phyloP scores from a whole-genome alignment of 2,329 filamentous ascomycete species.

The Diaporthe citriasiana region DNA sequence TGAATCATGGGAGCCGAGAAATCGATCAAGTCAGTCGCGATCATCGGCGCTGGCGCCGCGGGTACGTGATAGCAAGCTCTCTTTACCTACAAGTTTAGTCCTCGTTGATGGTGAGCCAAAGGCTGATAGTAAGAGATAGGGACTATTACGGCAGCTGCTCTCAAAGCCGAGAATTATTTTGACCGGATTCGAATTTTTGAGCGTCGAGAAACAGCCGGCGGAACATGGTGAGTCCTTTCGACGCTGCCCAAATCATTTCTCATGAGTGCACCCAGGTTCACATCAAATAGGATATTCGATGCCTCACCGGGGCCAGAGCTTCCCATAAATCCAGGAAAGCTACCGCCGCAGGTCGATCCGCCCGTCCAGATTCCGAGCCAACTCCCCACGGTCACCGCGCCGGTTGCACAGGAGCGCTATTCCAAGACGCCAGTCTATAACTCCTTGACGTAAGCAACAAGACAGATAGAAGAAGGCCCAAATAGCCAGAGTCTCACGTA shows the following conservation, averaged over 20 bases:
- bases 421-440: conserved; percentile 65
- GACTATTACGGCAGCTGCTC: conserved; percentile 61
- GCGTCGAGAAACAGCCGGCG: conserved; percentile 57
- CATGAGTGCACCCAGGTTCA: not conserved
- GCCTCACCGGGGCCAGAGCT: conserved; percentile 53
- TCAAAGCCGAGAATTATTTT: conserved; percentile 61
- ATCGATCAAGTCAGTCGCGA: conserved; percentile 56
- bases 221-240: conserved; percentile 57
- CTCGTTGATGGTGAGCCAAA: not conserved
- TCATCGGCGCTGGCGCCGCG: conserved; percentile 60
- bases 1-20: conserved; percentile 43
- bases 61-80: conserved; percentile 48
- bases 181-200: conserved; percentile 60
- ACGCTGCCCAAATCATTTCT: not conserved
- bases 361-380: conserved; percentile 58
- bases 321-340: conserved; percentile 56
- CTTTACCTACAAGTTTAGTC: not conserved
- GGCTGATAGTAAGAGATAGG: conserved; percentile 50
- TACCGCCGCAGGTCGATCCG: conserved; percentile 61
- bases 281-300: conserved; percentile 64
- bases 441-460: conserved; percentile 60
- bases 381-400: conserved; percentile 57
- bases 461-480: accelerated
- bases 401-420: conserved; percentile 61
- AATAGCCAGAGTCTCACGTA: not conserved